Percentiles rank a stretch among this genome's conserved stretches.
These are phyloP conservation scores for Escovopsis sp. DNA, from an alignment of 2,329 filamentous ascomycete genomes.

Conservation along the genomic window DNA sequence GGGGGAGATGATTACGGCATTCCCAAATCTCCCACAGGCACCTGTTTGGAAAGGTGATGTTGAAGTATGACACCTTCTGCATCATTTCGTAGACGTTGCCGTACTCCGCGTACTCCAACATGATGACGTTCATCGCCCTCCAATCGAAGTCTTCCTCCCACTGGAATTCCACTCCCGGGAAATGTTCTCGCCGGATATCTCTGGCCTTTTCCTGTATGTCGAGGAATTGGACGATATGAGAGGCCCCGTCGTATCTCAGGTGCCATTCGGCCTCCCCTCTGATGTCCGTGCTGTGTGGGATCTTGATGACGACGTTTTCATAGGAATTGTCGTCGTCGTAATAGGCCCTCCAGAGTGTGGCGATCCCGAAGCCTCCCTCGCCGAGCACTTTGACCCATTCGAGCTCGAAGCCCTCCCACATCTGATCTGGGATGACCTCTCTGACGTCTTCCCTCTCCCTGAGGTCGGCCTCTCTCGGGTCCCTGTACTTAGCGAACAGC, in stretches of 20 bases:
- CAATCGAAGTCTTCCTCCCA: background rate
- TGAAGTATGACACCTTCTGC: constrained; percentile 2
- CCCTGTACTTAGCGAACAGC: background rate
- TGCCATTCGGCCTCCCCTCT: constrained; percentile 11
- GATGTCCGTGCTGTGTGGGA: constrained; percentile 4
- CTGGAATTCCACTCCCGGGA: background rate
- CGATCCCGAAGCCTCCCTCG: constrained; percentile 6
- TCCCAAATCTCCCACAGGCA: constrained; percentile 18
- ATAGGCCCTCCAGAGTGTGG: constrained; percentile 6
- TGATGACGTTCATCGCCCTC: constrained; percentile 6
- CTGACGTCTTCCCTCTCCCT: background rate
- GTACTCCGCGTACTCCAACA: constrained; percentile 14
- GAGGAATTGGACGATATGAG: constrained; percentile 15
- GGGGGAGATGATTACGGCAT: constrained; percentile 8
- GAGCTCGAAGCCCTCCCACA: constrained; percentile 7
- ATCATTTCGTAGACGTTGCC: constrained; percentile 12
- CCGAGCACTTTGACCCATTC: constrained; percentile 6
- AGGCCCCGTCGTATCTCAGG: constrained; percentile 12
- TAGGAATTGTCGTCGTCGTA: constrained; percentile 5
- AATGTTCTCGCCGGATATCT: constrained; percentile 4
- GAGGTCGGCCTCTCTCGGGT: background rate
- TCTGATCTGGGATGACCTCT: background rate
- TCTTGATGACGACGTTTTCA: constrained; percentile 15
- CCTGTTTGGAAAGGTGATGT: constrained; percentile 7
- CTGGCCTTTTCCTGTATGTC: constrained; percentile 9